Evolutionary conservation across 371 early-diverging fungal species (phyloP), one percentile per base, ranked within the genome.

Genomic region (Syncephalastrum sp.): DNA sequence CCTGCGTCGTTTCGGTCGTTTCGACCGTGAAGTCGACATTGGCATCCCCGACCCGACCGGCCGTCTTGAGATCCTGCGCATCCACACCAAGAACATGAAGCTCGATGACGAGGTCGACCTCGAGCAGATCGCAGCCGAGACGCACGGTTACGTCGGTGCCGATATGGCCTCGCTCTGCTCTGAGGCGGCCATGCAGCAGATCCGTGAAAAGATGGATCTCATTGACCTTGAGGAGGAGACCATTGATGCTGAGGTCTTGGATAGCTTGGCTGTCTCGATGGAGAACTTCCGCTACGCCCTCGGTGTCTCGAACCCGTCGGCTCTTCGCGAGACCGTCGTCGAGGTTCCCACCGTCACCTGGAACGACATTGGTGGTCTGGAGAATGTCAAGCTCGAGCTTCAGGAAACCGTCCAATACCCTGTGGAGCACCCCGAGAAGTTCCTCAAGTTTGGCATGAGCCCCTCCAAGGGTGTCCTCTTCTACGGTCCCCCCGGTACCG

Each of bases 401-500:
- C 97, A 94, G 76, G 99, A 99, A 84, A 99, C 99, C 55, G 99
- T 99, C 10, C 99, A 99, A 83, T 99, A 99, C 76, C 99, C 99
- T 29, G 97, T 99, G 59, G 97, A 99, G 75, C 99, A 99, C 74
- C 99, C 99, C 55, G 99, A 99, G 56, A 98, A 98, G 83, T 99
- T 98, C 91, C 82, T 98, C 74, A 98, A 99, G 88, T 99, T 99
- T 72, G 99, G 99, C 68, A 99, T 99, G 98, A 88, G 89, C 57
- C 99, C 99, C 5, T 94, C 96, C 51, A 97, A 97, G 81, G 99
- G 99, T 79, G 99, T 99, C 24, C 76, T 99, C 68, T 98, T 99
- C 88, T 99, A 99, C 72, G 99, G 99, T 54, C 99, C 99, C 46
- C 99, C 99, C 51, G 99, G 99, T 56, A 99, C 99, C 74, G 99